Conservation (phyloP, 2,329 filamentous ascomycete species). For the Ceratocystis huliohia region DNA sequence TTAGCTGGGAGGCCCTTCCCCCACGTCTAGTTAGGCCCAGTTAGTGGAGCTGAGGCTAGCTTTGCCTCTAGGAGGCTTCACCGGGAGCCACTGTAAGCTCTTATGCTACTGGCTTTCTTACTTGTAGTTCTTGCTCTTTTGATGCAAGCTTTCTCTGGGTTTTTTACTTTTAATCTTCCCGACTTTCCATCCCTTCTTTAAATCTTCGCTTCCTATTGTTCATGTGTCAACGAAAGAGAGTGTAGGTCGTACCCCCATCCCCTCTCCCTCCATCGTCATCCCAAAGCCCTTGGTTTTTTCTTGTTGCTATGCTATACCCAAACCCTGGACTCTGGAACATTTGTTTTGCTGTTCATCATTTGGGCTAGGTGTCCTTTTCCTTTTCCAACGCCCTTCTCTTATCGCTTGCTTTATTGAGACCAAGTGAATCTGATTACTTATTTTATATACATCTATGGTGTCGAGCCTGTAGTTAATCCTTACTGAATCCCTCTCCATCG, state of each 20-base stretch:
- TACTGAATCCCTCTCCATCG: neutral
- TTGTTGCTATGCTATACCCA: conserved; percentile 1
- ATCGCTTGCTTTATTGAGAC: neutral
- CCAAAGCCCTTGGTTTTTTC: conserved; percentile 2
- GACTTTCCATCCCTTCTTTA: neutral
- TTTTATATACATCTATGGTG: conserved; percentile 11
- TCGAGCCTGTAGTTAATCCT: neutral
- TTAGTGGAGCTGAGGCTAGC: neutral
- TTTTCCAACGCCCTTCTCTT: conserved; percentile 6
- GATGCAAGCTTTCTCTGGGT: too few relatives aligned
- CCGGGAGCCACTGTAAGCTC: neutral
- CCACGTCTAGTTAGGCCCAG: neutral
- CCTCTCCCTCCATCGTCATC: neutral
- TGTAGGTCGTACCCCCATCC: neutral
- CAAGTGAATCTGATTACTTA: conserved; percentile 8
- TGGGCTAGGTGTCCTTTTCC: conserved; percentile 5
- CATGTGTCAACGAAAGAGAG: too few relatives aligned
- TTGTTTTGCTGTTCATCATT: neutral
- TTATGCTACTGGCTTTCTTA: neutral
- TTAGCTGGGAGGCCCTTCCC: neutral
- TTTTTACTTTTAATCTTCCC: neutral
- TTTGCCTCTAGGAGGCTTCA: neutral
- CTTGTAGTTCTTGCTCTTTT: too few relatives aligned
- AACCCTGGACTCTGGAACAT: conserved; percentile 1
- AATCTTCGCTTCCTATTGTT: neutral